Evolutionary conservation across 2,329 filamentous ascomycete species (phyloP).

Genomic region (Talaromyces atroroseus): DNA sequence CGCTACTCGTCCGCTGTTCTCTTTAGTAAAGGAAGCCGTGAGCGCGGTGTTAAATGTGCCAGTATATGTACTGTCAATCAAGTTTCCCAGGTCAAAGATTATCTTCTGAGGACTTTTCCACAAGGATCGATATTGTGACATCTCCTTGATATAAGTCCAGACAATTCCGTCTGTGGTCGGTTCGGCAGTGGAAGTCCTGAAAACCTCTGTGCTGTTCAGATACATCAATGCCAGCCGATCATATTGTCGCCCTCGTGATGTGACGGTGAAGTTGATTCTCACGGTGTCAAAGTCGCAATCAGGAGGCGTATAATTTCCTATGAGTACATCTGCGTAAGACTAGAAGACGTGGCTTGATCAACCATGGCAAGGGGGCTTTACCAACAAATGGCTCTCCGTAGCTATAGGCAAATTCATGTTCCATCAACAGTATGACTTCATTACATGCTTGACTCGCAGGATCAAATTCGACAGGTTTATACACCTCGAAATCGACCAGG

Average conservation of each 20-base stretch:
- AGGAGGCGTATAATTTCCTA: slow-evolving; percentile 62
- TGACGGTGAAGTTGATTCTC: slow-evolving; percentile 69
- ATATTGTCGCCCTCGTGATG: slow-evolving; percentile 65
- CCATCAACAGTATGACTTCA: slow-evolving; percentile 55
- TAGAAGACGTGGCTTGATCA: not conserved
- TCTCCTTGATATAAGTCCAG: slow-evolving; percentile 74
- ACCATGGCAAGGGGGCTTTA: slow-evolving; percentile 35
- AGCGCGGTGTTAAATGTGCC: slow-evolving; percentile 68
- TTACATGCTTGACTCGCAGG: slow-evolving; percentile 25
- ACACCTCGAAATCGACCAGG: slow-evolving; percentile 58
- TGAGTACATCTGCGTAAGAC: slow-evolving; percentile 8
- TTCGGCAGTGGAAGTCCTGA: slow-evolving; percentile 76
- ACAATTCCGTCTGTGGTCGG: slow-evolving; percentile 64
- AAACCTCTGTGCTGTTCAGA: slow-evolving; percentile 72
- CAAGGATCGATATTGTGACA: slow-evolving; percentile 64
- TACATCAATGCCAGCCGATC: slow-evolving; percentile 73
- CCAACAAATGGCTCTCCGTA: slow-evolving; percentile 71
- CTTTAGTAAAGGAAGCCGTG: slow-evolving; percentile 64
- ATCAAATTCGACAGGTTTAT: slow-evolving; percentile 57
- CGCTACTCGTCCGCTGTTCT: slow-evolving; percentile 43
- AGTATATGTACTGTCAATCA: slow-evolving; percentile 66
- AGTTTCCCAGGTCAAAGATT: slow-evolving; percentile 74
- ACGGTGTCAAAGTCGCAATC: slow-evolving; percentile 67
- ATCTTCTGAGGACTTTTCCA: slow-evolving; percentile 66
- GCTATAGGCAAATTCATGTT: slow-evolving; percentile 64